Conservation (phyloP, 2,329 filamentous ascomycete genomes). For the Xylaria sp. region DNA sequence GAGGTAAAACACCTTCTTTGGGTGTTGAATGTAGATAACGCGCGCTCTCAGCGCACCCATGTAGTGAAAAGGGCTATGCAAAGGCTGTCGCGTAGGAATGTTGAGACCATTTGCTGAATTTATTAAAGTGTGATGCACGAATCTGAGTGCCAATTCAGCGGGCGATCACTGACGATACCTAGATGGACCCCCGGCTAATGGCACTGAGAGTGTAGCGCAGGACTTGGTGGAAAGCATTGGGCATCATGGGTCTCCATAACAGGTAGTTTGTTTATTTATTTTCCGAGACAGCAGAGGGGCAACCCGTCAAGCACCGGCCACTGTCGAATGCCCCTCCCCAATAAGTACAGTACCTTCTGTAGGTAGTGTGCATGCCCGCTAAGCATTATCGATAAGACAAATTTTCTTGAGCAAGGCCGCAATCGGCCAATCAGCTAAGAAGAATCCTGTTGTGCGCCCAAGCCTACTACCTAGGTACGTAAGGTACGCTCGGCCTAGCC, state of each 20-base stretch:
- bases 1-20: conserved; percentile 20
- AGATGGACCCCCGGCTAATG: conserved; percentile 36
- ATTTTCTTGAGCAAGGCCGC: conserved; percentile 8
- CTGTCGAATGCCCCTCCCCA: conserved; percentile 5
- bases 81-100: conserved; percentile 39
- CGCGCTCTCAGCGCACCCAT: conserved; percentile 48
- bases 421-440: conserved; percentile 4
- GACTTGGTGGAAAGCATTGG: conserved; percentile 31
- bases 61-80: conserved; percentile 35
- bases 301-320: conserved; percentile 35
- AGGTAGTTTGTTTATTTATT: conserved; percentile 55
- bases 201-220: conserved; percentile 14
- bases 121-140: conserved; percentile 28
- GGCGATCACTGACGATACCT: conserved; percentile 37
- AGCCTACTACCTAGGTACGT: conserved; percentile 1
- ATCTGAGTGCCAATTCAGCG: conserved; percentile 36
- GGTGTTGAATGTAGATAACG: conserved; percentile 24
- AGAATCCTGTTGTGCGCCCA: conserved; percentile 5
- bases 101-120: conserved; percentile 24
- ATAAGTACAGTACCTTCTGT: not conserved
- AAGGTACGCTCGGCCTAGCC: not conserved
- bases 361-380: not conserved
- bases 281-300: conserved; percentile 41
- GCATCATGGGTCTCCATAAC: conserved; percentile 44
- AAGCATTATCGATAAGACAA: conserved; percentile 28